Evolutionary conservation across 2,329 filamentous ascomycete species (phyloP).

Genomic region (Microascus cirrosus): DNA sequence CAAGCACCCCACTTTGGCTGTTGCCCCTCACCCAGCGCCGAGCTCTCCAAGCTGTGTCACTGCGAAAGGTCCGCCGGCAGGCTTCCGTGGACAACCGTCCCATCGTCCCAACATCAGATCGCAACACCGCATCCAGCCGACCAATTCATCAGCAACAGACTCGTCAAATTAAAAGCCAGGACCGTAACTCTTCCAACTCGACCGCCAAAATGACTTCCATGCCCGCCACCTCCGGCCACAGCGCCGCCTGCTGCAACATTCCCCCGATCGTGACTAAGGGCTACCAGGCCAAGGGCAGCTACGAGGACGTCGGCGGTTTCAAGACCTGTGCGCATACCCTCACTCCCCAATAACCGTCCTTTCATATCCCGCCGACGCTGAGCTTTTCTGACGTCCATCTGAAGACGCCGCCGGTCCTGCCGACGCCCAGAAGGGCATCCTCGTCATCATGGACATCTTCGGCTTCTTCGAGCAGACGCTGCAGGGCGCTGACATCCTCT

Average conservation of each 20-base stretch:
- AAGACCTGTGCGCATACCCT: constrained; percentile 31
- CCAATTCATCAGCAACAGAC: background rate
- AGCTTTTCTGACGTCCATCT: background rate
- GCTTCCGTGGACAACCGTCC: no score
- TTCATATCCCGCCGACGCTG: background rate
- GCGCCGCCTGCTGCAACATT: constrained; percentile 45
- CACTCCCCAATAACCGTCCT: background rate
- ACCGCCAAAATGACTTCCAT: constrained; percentile 31
- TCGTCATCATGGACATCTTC: constrained; percentile 57
- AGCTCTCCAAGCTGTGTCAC: background rate
- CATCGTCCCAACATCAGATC: no score
- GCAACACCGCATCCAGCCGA: background rate
- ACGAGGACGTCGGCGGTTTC: constrained; percentile 42
- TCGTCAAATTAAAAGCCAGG: no score
- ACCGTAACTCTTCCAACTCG: background rate
- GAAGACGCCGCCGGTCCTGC: constrained; percentile 35
- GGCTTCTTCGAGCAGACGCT: constrained; percentile 60
- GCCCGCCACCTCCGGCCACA: constrained; percentile 41
- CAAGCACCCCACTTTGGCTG: background rate
- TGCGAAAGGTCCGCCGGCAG: background rate
- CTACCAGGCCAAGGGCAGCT: constrained; percentile 44
- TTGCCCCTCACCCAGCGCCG: background rate
- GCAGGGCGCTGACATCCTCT: constrained; percentile 58
- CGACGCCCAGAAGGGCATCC: constrained; percentile 43
- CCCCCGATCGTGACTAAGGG: constrained; percentile 44